Base-by-base conservation (phyloP, 73 alveolate genomes). In the Paramecium sonneborni region DNA sequence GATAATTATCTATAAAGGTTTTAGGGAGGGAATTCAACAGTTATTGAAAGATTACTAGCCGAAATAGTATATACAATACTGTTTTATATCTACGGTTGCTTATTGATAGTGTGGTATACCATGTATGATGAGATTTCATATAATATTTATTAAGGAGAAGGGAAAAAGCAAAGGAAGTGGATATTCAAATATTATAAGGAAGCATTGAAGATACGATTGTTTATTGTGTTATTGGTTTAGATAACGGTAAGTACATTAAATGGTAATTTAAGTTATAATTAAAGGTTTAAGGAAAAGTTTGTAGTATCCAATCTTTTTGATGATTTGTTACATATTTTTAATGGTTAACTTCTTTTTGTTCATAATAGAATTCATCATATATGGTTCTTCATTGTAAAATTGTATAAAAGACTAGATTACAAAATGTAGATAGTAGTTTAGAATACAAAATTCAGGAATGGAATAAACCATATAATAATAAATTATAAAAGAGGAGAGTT, bases 71-170 rank as follows among this genome's bases (percentile, higher is more conserved):
- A 79, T 18, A 79, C 76, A 15, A 9, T 79, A n/a, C n/a, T 79
- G 32, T 79, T 79, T 15, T 38, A 20, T 39, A 79, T 79, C 6
- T 79, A 79, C 6, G 90, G 90, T 8, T 30, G 44, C 39, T 26
- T 79, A 10, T 46, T 79, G 55, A 79, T 79, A 5, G 90, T 79
- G 9, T 79, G 90, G 90, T 79, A 79, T 46, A 44, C 90, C 1
- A 79, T 79, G 90, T 79, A 79, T 43, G 90, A 79, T 79, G 90
- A 79, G 30, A 79, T 79, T 12, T 79, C 90, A 43, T 79, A 11
- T 44, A 79, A 79, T 44, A 34, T 79, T 20, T 79, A 38, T 30
- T 18, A 74, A 32, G 56, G 46, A 32, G 87, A 52, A 52, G 48
- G 0, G 20, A 32, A 32, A 0, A 44, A 43, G 69, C 21, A 28